Percentiles rank a stretch among this genome's conserved stretches.
phyloP scores from a whole-genome alignment of 352 stramenopile species.

The Phytophthora cactorum region DNA sequence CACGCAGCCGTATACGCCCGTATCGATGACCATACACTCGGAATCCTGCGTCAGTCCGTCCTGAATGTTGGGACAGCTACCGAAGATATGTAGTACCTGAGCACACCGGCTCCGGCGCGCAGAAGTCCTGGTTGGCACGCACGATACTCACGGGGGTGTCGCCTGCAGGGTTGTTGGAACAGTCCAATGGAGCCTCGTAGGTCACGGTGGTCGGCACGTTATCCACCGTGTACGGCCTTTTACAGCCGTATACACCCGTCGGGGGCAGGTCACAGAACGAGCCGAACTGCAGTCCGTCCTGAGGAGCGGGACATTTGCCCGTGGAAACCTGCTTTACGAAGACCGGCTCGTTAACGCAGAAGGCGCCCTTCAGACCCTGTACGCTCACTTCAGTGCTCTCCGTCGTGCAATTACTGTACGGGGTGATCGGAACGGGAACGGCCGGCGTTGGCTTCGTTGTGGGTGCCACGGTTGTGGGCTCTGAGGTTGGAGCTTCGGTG shows the following conservation, averaged over 20 bases:
- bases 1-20: slow-evolving; percentile 45
- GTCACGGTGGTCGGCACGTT: slow-evolving; percentile 31
- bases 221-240: slow-evolving; percentile 37
- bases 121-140: slow-evolving; percentile 23
- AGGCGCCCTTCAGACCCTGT: slow-evolving; percentile 47
- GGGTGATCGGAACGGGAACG: slow-evolving; percentile 6
- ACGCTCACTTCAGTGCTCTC: slow-evolving; percentile 34
- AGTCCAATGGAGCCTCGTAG: slow-evolving; percentile 33
- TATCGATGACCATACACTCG: slow-evolving; percentile 36
- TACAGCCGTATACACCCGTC: slow-evolving; percentile 53
- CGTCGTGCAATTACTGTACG: slow-evolving; percentile 17
- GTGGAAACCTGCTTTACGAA: slow-evolving; percentile 38
- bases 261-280: slow-evolving; percentile 50
- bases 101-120: slow-evolving; percentile 35
- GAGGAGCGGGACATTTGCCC: slow-evolving; percentile 45
- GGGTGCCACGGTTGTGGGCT: neutral
- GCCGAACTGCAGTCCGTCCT: slow-evolving; percentile 44
- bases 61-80: slow-evolving; percentile 44
- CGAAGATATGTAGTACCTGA: slow-evolving; percentile 36
- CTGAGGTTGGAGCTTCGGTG: neutral
- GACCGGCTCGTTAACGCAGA: slow-evolving; percentile 43
- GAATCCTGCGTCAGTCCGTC: slow-evolving; percentile 35
- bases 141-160: slow-evolving; percentile 40
- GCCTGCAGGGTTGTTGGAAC: slow-evolving; percentile 35
- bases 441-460: neutral